Conservation (phyloP, 106 monocot species). For the Acorus calamus region DNA sequence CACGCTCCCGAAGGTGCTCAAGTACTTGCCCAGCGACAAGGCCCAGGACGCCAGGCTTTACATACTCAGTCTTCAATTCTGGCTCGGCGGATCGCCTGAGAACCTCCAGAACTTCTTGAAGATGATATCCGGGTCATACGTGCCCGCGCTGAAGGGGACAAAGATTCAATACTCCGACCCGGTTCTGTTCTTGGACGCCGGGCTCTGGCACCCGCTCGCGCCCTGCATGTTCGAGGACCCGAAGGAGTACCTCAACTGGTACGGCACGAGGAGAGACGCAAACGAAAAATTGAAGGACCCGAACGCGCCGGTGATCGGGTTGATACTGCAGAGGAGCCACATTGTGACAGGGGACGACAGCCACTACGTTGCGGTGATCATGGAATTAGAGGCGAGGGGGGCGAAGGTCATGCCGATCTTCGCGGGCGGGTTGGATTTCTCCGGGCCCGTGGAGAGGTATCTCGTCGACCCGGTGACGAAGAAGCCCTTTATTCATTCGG, state of each 20-base stretch:
- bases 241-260: slow-evolving; percentile 89
- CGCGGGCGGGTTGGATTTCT: slow-evolving; percentile 72
- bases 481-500: slow-evolving; percentile 53
- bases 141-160: slow-evolving; percentile 49
- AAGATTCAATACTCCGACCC: slow-evolving; percentile 59
- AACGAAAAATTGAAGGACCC: slow-evolving; percentile 38
- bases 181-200: slow-evolving; percentile 58
- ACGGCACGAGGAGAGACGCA: slow-evolving; percentile 53
- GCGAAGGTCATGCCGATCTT: slow-evolving; percentile 77
- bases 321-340: slow-evolving; percentile 74
- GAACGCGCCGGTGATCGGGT: slow-evolving; percentile 47
- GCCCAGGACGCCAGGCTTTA: slow-evolving; percentile 82
- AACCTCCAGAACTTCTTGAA: slow-evolving; percentile 75
- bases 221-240: slow-evolving; percentile 65
- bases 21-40: slow-evolving; percentile 81
- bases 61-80: slow-evolving; percentile 84
- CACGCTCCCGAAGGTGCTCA: slow-evolving; percentile 76
- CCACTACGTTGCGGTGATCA: slow-evolving; percentile 78
- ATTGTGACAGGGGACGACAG: slow-evolving; percentile 80
- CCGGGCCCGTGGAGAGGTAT: slow-evolving; percentile 51
- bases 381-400: slow-evolving; percentile 74
- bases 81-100: slow-evolving; percentile 84
- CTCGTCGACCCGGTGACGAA: slow-evolving; percentile 50
- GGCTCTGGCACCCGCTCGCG: slow-evolving; percentile 76
- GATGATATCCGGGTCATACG: slow-evolving; percentile 72